Base-by-base conservation (phyloP, 2,329 filamentous ascomycete genomes). In the Endothia cerciana region DNA sequence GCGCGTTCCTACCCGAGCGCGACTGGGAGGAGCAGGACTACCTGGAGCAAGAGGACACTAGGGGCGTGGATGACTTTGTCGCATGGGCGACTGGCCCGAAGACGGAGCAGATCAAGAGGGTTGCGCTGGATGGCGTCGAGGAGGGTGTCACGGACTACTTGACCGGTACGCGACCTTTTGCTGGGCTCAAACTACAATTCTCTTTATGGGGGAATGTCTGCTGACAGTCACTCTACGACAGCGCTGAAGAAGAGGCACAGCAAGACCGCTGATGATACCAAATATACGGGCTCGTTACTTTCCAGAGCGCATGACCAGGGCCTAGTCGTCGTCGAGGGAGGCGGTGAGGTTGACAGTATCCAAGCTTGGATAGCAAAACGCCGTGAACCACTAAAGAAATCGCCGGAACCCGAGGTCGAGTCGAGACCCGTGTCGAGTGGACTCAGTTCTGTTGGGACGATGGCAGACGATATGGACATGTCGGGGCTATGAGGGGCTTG, bases 231-330 rank as follows among this genome's bases (percentile, higher is more conserved):
- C 10, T 17, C 30, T 19, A 22, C 5, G 28, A 17, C 40, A 63
- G 91, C 89, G 4, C 81, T 98, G 51, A 97, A 97, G 78, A 95
- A 94, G 79, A 97, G 96, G 74, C 92, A 97, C 77, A 93, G 90
- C 79, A 96, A 95, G 72, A 91, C 91, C 0, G 92, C 91, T 69
- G 93, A 96, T 73, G 93, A 97, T 73, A 89, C 90, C 11, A 90
- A 94, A 73, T 97, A 93, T 76, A 87, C 90, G 71, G 93, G 92
- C 38, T 97, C 94, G 0, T 85, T 95, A 0, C 82, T 98, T 13
- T 94, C 94, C 4, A 89, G 89, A 70, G 82, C 84, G 55, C 85
- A 85, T 59, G 92, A 97, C 70, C 85, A 89, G 65, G 87, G 87
- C 73, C 86, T 90, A 8, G 81, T 97, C 36, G 82, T 89, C 61